phyloP scores from a whole-genome alignment of 1,284 basidiomycete genomes.

The Malassezia dermatis region DNA sequence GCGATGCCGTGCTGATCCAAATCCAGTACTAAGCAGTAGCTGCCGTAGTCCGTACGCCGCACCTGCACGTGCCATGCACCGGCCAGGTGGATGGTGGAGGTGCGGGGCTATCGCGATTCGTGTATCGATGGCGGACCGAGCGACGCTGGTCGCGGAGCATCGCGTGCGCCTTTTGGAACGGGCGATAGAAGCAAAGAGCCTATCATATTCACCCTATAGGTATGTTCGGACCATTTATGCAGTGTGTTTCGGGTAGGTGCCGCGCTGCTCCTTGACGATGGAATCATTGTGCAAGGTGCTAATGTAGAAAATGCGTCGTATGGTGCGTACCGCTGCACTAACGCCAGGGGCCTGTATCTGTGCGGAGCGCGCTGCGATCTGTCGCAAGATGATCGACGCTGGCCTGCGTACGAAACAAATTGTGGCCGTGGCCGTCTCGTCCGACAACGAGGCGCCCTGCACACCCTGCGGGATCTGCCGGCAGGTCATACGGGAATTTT shows the following conservation, averaged over 20 bases:
- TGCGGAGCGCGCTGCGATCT: constrained; percentile 41
- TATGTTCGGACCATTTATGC: constrained; percentile 19
- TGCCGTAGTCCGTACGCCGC: neutral
- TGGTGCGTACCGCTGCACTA: constrained; percentile 52
- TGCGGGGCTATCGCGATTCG: neutral
- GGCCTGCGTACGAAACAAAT: constrained; percentile 20
- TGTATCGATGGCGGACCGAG: neutral
- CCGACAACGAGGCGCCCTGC: constrained; percentile 30
- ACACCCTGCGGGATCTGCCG: constrained; percentile 72
- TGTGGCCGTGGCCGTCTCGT: constrained; percentile 32
- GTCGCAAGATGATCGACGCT: constrained; percentile 25
- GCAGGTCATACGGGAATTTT: constrained; percentile 83
- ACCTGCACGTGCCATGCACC: neutral
- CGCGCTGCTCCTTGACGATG: constrained; percentile 61
- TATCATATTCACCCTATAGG: constrained; percentile 44
- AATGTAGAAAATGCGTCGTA: constrained; percentile 88
- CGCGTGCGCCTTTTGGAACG: constrained; percentile 3
- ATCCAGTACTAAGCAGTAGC: constrained; percentile 19
- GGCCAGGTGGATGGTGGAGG: neutral
- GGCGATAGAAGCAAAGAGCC: constrained; percentile 31
- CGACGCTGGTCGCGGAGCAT: neutral
- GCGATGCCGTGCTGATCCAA: constrained; percentile 28
- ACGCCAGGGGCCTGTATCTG: constrained; percentile 31
- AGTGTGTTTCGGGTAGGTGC: constrained; percentile 84
- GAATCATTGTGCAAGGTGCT: constrained; percentile 65